Evolutionary conservation across 441 rosid genomes (phyloP).

Genomic region (Kokia cookei): DNA sequence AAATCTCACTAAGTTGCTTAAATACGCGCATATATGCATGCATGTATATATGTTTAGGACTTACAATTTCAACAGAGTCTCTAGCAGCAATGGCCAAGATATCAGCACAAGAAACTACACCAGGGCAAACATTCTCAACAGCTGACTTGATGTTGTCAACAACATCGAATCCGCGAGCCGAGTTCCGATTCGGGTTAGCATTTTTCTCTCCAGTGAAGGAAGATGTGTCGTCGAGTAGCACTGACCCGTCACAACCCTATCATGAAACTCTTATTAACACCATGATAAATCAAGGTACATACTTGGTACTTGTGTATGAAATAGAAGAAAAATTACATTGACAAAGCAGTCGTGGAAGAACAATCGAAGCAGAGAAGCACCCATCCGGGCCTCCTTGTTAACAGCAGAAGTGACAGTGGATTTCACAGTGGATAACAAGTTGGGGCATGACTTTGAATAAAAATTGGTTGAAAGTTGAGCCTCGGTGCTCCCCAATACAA

Average conservation of each 20-base stretch:
- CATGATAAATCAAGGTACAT: not conserved
- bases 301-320: not conserved
- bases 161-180: slow-evolving; percentile 72
- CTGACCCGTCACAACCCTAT: slow-evolving; percentile 91
- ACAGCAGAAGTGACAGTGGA: slow-evolving; percentile 50
- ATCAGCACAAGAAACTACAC: slow-evolving; percentile 90
- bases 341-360: slow-evolving; percentile 90
- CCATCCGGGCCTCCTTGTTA: slow-evolving; percentile 47
- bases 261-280: not conserved
- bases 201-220: slow-evolving; percentile 83
- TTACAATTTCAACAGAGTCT: slow-evolving; percentile 63
- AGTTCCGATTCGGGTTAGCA: slow-evolving; percentile 60
- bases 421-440: slow-evolving; percentile 38
- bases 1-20: not conserved
- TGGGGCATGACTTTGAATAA: slow-evolving; percentile 64
- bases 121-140: slow-evolving; percentile 79
- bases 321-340: slow-evolving; percentile 32
- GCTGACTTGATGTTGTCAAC: slow-evolving; percentile 72
- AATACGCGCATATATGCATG: too few species aligned
- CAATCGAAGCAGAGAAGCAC: slow-evolving; percentile 81
- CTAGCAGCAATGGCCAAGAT: slow-evolving; percentile 70
- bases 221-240: slow-evolving; percentile 81
- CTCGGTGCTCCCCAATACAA: slow-evolving; percentile 20
- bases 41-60: slow-evolving; percentile 1
- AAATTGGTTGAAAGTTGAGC: slow-evolving; percentile 68